Evolutionary conservation across 108 stramenopile species (phyloP), one percentile per base, ranked within the genome.

Genomic region (Parmales sp.): DNA sequence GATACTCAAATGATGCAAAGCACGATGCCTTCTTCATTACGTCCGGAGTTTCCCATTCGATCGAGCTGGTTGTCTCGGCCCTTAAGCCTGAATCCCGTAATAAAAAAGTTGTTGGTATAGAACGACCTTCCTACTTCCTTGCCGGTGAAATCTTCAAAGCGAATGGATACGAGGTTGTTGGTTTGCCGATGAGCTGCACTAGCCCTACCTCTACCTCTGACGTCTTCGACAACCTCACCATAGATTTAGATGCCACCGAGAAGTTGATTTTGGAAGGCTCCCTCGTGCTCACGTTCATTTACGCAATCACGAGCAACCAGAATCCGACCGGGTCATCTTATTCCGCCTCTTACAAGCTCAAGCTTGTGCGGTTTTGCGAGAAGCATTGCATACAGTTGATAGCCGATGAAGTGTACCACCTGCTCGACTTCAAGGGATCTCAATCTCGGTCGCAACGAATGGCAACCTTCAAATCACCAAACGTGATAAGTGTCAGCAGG

Each of bases 361-460:
- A 49, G 43, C 45, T 87, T 1, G 80, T 76, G 0, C 20, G 48
- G 26, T 78, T 87, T 72, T 80, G 82, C 23, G 39, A 68, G 28
- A 69, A 64, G n/a, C 68, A 85, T 66, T 72, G 71, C 44, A 68
- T 87, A 48, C 36, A 85, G 8, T 39, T 87, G 25, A 80, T 81
- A 11, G 78, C 83, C 6, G 83, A 87, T 70, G 86, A 87, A 73
- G 86, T 87, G 0, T 87, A 87, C 73, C 86, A 87, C 64, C 65
- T 87, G 36, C 65, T 87, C 38, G 86, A 87, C 66, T 87, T 80
- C 78, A 72, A 76, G 34, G 28, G 43, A 22, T 38, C 28, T 28
- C 39, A 29, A 29, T 51, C 34, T 63, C n/a, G n/a, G n/a, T n/a
- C n/a, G n/a, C n/a, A n/a, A n/a, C n/a, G n/a, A n/a, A n/a, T n/a